Conservation (phyloP, 345 rosid species). For the Brassica carinata region DNA sequence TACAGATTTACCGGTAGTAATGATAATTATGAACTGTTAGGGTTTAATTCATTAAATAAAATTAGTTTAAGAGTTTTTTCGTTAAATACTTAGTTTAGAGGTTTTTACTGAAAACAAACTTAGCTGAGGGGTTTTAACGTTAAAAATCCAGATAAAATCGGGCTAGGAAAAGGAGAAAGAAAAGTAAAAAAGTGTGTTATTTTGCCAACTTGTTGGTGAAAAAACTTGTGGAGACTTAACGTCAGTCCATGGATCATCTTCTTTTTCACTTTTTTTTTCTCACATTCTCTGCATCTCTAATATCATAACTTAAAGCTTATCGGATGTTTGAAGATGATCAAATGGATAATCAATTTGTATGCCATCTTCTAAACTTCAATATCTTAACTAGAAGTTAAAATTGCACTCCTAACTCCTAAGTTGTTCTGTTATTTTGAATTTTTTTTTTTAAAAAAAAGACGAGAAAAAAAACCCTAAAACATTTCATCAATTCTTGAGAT, state of each 20-base stretch:
- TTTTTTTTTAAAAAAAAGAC: too few relatives aligned
- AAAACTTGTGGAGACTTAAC: slow-evolving; percentile 4
- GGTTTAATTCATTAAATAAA: too few relatives aligned
- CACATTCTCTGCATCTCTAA: background rate
- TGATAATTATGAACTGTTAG: too few relatives aligned
- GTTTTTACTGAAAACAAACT: too few relatives aligned
- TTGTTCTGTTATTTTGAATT: background rate
- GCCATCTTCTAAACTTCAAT: background rate
- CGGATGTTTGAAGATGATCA: background rate
- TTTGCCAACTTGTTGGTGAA: slow-evolving; percentile 31
- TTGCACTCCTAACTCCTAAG: background rate
- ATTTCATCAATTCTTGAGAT: slow-evolving; percentile 1
- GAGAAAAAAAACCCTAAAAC: background rate
- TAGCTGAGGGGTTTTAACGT: too few relatives aligned
- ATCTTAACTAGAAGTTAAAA: background rate
- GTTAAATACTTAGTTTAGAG: too few relatives aligned
- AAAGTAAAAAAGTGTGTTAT: slow-evolving; percentile 3
- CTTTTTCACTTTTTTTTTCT: background rate
- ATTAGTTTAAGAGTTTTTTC: too few relatives aligned
- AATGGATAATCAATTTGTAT: background rate
- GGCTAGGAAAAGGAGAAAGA: background rate
- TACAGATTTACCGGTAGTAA: too few relatives aligned
- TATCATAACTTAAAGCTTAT: background rate
- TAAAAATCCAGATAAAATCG: background rate
- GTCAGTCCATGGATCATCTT: background rate